Evolutionary conservation across 2,329 filamentous ascomycete species (phyloP).

Genomic region (Phyllosticta paracitricarpa): DNA sequence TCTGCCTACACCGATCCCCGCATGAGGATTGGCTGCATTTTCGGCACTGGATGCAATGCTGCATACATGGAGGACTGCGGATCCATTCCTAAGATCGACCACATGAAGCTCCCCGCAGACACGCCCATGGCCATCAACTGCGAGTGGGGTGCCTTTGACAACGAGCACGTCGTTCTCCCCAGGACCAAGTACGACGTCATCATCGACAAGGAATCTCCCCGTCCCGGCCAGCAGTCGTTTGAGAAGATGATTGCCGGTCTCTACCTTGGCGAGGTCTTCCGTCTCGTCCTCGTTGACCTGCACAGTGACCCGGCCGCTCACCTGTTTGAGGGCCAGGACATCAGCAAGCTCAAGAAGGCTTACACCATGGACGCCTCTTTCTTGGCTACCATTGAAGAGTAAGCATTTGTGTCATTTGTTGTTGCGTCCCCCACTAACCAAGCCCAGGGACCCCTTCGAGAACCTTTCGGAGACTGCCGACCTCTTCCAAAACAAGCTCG

Average conservation of each 20-base stretch:
- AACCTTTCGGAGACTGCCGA: slow-evolving; percentile 85
- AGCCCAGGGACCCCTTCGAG: slow-evolving; percentile 76
- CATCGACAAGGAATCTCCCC: slow-evolving; percentile 84
- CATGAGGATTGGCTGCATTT: slow-evolving; percentile 96
- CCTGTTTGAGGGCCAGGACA: slow-evolving; percentile 79
- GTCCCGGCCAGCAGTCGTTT: slow-evolving; percentile 87
- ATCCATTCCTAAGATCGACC: slow-evolving; percentile 83
- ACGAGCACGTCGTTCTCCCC: slow-evolving; percentile 81
- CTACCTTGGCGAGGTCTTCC: slow-evolving; percentile 91
- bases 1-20: slow-evolving; percentile 90
- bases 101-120: slow-evolving; percentile 78
- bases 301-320: slow-evolving; percentile 53
- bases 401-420: slow-evolving; percentile 7
- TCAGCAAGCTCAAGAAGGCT: slow-evolving; percentile 67
- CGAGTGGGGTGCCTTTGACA: slow-evolving; percentile 96
- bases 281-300: slow-evolving; percentile 73
- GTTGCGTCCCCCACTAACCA: background rate
- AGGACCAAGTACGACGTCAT: slow-evolving; percentile 76
- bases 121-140: slow-evolving; percentile 94
- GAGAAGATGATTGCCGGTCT: slow-evolving; percentile 97
- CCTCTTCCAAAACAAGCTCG: slow-evolving; percentile 66
- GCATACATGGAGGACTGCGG: slow-evolving; percentile 95
- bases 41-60: slow-evolving; percentile 95
- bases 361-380: slow-evolving; percentile 92
- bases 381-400: slow-evolving; percentile 80